Conservation (phyloP, 805 yeast genomes). For the Yarrowia porcina region DNA sequence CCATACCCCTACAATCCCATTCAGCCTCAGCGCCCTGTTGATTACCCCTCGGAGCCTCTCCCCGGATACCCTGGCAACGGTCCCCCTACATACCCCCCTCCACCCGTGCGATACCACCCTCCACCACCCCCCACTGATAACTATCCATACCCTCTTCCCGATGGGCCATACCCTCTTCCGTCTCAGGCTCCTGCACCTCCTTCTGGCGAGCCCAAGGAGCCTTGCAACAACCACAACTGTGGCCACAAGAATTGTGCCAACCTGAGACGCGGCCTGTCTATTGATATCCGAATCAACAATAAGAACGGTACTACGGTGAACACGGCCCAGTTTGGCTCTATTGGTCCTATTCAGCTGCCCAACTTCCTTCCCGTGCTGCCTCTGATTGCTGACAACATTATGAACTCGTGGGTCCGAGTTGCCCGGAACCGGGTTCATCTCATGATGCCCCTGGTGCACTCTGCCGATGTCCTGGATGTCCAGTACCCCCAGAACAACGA, state of each 20-base stretch:
- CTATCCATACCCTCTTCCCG: slow-evolving; percentile 10
- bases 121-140: slow-evolving; percentile 4
- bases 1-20: slow-evolving; percentile 12
- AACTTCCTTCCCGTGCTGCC: slow-evolving; percentile 17
- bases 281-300: slow-evolving; percentile 18
- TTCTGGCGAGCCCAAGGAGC: slow-evolving; percentile 4
- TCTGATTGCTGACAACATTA: slow-evolving; percentile 21
- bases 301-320: not conserved
- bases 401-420: slow-evolving; percentile 18
- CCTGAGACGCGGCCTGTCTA: slow-evolving; percentile 16
- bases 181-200: not conserved
- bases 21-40: slow-evolving; percentile 10
- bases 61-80: slow-evolving; percentile 20
- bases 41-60: slow-evolving; percentile 4
- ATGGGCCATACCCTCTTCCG: slow-evolving; percentile 11
- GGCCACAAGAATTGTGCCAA: not conserved
- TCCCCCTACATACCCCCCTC: not conserved
- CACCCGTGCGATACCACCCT: slow-evolving; percentile 15
- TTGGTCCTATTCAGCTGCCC: not conserved
- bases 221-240: slow-evolving; percentile 11
- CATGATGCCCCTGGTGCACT: slow-evolving; percentile 21
- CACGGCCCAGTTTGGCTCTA: not conserved
- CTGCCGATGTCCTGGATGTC: not conserved
- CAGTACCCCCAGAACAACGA: slow-evolving; percentile 8
- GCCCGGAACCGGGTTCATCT: slow-evolving; percentile 5